phyloP scores from a whole-genome alignment of 805 yeast genomes.

The Huiozyma sinensis region DNA sequence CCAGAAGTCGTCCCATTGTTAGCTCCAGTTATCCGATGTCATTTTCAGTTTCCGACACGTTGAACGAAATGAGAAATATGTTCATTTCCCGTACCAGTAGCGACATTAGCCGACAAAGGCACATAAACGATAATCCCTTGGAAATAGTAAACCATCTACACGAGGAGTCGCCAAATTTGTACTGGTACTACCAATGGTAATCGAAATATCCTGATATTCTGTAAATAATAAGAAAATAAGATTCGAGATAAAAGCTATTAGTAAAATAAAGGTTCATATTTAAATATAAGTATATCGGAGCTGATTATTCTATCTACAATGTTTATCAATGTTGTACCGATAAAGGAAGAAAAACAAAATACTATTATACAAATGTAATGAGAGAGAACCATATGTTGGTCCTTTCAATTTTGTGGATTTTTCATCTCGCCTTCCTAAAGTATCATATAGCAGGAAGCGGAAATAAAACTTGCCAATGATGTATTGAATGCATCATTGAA shows the following conservation, averaged over 20 bases:
- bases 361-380: constrained; percentile 9
- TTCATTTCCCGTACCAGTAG: constrained; percentile 18
- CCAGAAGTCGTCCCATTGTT: constrained; percentile 18
- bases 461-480: not conserved
- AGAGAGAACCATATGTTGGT: not conserved
- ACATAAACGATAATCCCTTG: constrained; percentile 11
- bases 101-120: constrained; percentile 15
- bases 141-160: constrained; percentile 9
- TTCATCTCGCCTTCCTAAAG: no score
- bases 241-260: not conserved
- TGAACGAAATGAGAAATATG: constrained; percentile 19
- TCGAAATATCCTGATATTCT: not conserved
- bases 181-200: constrained; percentile 26
- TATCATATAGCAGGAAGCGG: no score
- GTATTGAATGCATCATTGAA: not conserved
- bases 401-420: no score
- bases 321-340: constrained; percentile 1
- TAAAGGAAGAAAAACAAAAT: constrained; percentile 3
- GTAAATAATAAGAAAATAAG: not conserved
- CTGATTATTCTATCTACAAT: constrained; percentile 13
- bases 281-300: not conserved
- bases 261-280: not conserved
- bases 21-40: constrained; percentile 22
- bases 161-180: constrained; percentile 17
- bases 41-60: constrained; percentile 11